Evolutionary conservation across 2,329 filamentous ascomycete genomes (phyloP).

Genomic region (Arthrobotrys pseudoclavata): DNA sequence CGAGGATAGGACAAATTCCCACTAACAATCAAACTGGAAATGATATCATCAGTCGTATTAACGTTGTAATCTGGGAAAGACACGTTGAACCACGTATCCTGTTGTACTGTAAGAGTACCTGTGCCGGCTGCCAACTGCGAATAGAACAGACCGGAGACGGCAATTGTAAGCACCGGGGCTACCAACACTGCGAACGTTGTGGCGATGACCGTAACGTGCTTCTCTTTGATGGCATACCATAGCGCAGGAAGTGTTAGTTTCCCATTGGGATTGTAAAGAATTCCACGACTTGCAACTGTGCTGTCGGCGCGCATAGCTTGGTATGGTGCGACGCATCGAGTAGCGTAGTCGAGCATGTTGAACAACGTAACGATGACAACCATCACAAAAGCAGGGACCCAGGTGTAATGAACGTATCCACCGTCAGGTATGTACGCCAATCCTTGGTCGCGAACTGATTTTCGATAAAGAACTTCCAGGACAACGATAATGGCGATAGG

Average conservation of each 20-base stretch:
- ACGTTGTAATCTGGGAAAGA: conserved; percentile 31
- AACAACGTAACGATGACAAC: conserved; percentile 51
- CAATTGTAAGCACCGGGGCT: conserved; percentile 54
- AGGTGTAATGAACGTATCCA: conserved; percentile 59
- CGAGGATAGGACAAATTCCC: conserved; percentile 71
- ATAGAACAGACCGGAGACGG: conserved; percentile 56
- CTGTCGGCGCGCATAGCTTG: conserved; percentile 54
- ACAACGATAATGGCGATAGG: conserved; percentile 52
- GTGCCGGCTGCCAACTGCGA: conserved; percentile 24
- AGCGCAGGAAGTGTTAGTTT: conserved; percentile 53
- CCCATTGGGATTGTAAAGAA: conserved; percentile 54
- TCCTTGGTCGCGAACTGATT: conserved; percentile 42
- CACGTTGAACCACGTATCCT: conserved; percentile 48
- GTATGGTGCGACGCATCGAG: conserved; percentile 50
- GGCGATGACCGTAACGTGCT: conserved; percentile 55
- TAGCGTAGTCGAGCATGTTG: conserved; percentile 56
- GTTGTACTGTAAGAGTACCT: conserved; percentile 32
- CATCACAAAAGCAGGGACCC: conserved; percentile 57
- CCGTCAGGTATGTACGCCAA: conserved; percentile 45
- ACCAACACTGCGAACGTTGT: conserved; percentile 57
- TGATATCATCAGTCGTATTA: conserved; percentile 50
- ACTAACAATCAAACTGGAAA: conserved; percentile 39
- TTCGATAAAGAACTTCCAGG: conserved; percentile 51
- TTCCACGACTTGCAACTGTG: conserved; percentile 51
- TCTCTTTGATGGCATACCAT: conserved; percentile 58